phyloP scores from a whole-genome alignment of 129 eudicot species.

The Smallanthus sonchifolius region DNA sequence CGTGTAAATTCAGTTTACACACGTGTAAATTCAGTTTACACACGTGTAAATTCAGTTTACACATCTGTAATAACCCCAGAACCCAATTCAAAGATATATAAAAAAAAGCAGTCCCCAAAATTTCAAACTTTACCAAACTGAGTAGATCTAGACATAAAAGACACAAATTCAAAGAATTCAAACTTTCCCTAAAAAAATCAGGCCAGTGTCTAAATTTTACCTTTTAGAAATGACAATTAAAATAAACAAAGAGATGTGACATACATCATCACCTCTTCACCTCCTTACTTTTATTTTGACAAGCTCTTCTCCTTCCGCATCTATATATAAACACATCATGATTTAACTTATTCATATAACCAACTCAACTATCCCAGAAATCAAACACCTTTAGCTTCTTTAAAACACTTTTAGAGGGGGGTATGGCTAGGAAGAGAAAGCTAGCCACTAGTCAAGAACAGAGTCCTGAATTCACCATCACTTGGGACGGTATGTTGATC shows the following conservation, averaged over 20 bases:
- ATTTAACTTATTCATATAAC: constrained; percentile 2
- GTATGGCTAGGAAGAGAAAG: constrained; percentile 71
- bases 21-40: no score
- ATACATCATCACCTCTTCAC: constrained; percentile 38
- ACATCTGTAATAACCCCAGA: no score
- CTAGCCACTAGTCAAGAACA: constrained; percentile 23
- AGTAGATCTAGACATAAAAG: no score
- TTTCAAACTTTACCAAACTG: no score
- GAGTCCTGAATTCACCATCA: constrained; percentile 22
- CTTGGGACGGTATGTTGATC: constrained; percentile 44
- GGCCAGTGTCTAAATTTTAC: constrained; percentile 7
- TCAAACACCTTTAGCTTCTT: constrained; percentile 1
- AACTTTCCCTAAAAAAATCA: no score
- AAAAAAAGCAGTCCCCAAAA: no score
- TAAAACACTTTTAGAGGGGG: background rate
- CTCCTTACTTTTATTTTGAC: constrained; percentile 1
- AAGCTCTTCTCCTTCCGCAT: constrained; percentile 16
- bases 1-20: no score
- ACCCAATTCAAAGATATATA: no score
- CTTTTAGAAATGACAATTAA: constrained; percentile 1
- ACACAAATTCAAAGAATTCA: no score
- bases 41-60: no score
- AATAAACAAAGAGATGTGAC: constrained; percentile 6
- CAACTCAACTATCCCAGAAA: background rate
- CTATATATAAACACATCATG: constrained; percentile 20